Evolutionary conservation across 305 asterid genomes (phyloP).

Genomic region (Ilex paraguariensis): DNA sequence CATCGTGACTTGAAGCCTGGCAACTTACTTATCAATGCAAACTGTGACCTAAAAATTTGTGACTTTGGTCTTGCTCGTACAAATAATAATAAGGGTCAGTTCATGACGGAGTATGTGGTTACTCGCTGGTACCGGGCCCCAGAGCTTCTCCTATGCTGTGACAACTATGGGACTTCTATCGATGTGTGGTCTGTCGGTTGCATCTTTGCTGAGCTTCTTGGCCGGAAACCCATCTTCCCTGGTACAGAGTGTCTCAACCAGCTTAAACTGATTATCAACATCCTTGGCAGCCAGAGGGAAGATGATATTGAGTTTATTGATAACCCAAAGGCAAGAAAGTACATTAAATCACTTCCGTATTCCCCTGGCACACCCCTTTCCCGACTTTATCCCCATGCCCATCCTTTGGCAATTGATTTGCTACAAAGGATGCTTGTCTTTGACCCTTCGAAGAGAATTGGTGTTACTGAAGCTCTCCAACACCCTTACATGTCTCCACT

Average conservation of each 20-base stretch:
- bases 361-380: slow-evolving; percentile 3
- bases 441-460: slow-evolving; percentile 15
- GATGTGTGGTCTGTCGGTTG: slow-evolving; percentile 18
- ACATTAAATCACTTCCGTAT: slow-evolving; percentile 7
- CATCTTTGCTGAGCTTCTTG: slow-evolving; percentile 15
- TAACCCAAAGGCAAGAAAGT: slow-evolving; percentile 12
- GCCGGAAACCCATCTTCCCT: slow-evolving; percentile 12
- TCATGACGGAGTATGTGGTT: slow-evolving; percentile 14
- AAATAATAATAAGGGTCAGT: slow-evolving; percentile 5
- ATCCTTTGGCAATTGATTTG: slow-evolving; percentile 16
- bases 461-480: slow-evolving; percentile 13
- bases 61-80: slow-evolving; percentile 15
- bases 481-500: slow-evolving; percentile 15
- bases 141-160: slow-evolving; percentile 15
- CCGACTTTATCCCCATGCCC: slow-evolving; percentile 10
- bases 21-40: slow-evolving; percentile 11
- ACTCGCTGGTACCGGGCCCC: slow-evolving; percentile 17
- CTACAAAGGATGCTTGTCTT: slow-evolving; percentile 15
- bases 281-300: slow-evolving; percentile 15
- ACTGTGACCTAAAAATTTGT: slow-evolving; percentile 13
- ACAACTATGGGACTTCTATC: slow-evolving; percentile 9
- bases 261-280: slow-evolving; percentile 12
- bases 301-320: slow-evolving; percentile 8
- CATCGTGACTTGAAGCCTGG: slow-evolving; percentile 19
- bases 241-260: slow-evolving; percentile 14